These are phyloP conservation scores for Leishmania martiniquensis DNA, from an alignment of 208 protist genomes.

Conservation along the genomic window DNA sequence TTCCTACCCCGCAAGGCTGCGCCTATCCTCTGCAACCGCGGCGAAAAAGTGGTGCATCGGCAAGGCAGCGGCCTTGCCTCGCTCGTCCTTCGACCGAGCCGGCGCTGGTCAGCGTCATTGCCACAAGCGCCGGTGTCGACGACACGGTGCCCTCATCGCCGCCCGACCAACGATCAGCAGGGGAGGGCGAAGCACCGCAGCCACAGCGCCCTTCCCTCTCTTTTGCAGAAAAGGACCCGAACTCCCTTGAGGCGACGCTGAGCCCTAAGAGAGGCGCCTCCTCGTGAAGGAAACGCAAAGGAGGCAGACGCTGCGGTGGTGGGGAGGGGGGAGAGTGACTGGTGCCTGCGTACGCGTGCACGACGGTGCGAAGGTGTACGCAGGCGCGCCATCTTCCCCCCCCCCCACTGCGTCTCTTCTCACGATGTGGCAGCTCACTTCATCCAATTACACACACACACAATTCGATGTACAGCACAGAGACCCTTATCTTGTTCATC, in stretches of 20 bases:
- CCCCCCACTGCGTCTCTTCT: not conserved
- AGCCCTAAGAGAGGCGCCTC: not conserved
- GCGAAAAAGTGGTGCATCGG: not conserved
- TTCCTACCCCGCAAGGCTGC: not conserved
- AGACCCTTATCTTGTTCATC: slow-evolving; percentile 2
- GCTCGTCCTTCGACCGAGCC: not conserved
- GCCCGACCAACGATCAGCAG: not conserved
- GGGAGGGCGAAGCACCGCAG: not conserved
- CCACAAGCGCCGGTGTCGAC: not conserved
- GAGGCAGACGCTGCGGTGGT: not conserved
- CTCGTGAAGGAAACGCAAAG: not conserved
- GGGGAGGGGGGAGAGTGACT: not conserved
- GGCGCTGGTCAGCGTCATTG: not conserved
- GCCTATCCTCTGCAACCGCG: not conserved
- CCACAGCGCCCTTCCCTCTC: not conserved
- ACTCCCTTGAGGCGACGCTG: not conserved
- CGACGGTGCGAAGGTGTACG: not conserved
- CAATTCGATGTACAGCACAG: slow-evolving; percentile 5
- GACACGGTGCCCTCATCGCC: not conserved
- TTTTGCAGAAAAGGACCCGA: not conserved
- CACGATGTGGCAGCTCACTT: not conserved
- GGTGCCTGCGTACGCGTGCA: not conserved
- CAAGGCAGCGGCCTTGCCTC: not conserved
- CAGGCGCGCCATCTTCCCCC: not conserved
- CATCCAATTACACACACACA: no score